A percentile compares a stretch with the other conserved stretches of the same genome.
These are phyloP conservation scores for Wickerhamomyces sp. DNA, from an alignment of 1,139 yeast species.

Conservation along the genomic window DNA sequence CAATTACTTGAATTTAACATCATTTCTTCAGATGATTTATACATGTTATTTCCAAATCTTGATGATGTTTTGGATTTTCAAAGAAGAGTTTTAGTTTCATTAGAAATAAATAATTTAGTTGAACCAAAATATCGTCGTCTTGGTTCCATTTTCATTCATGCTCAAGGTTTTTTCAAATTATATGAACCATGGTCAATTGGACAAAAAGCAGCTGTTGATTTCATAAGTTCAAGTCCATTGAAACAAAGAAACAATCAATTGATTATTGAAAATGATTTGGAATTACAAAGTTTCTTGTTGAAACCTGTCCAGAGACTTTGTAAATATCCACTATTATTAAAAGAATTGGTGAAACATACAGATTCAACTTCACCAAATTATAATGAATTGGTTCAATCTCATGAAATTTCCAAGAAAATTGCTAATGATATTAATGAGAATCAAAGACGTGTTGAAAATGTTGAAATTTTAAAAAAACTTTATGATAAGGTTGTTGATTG, in stretches of 20 bases:
- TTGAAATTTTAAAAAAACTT: slow-evolving; percentile 62
- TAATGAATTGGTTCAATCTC: slow-evolving; percentile 66
- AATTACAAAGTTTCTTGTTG: slow-evolving; percentile 80
- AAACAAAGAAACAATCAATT: slow-evolving; percentile 52
- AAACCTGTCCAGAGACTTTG: slow-evolving; percentile 95
- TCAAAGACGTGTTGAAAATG: slow-evolving; percentile 87
- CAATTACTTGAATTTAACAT: slow-evolving; percentile 63
- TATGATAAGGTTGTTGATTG: slow-evolving; percentile 78
- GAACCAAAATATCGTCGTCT: slow-evolving; percentile 76
- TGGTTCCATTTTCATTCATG: slow-evolving; percentile 82
- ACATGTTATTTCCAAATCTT: slow-evolving; percentile 81
- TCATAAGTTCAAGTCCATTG: slow-evolving; percentile 60
- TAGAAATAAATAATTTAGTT: slow-evolving; percentile 81
- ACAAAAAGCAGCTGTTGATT: slow-evolving; percentile 80
- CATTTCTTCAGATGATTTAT: slow-evolving; percentile 75
- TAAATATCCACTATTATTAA: slow-evolving; percentile 81
- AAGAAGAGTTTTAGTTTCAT: slow-evolving; percentile 78
- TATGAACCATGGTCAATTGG: slow-evolving; percentile 91
- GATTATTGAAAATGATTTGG: slow-evolving; percentile 80
- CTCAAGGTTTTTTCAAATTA: slow-evolving; percentile 77
- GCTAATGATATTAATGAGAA: slow-evolving; percentile 93
- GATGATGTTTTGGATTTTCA: slow-evolving; percentile 86
- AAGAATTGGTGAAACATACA: slow-evolving; percentile 67
- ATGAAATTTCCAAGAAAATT: slow-evolving; percentile 61
- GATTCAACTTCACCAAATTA: slow-evolving; percentile 50